These are phyloP conservation scores for Ustilago shanxiensis DNA, from an alignment of 1,284 basidiomycete genomes.

Conservation along the genomic window DNA sequence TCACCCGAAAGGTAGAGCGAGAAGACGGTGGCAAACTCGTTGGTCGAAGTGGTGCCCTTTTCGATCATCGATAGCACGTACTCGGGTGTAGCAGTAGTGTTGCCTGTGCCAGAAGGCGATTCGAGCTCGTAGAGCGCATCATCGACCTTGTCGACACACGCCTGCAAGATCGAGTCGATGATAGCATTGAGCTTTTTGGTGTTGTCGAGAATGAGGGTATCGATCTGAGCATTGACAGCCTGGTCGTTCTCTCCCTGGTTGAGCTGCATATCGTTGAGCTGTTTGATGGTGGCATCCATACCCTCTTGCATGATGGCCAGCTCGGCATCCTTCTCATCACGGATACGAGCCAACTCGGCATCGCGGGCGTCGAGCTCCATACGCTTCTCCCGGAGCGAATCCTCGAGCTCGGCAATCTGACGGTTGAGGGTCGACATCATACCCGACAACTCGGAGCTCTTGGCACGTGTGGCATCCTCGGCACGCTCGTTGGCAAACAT, in stretches of 20 bases:
- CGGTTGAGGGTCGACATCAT: constrained; percentile 95
- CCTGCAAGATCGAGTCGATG: constrained; percentile 95
- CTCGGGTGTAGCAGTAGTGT: constrained; percentile 94
- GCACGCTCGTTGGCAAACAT: constrained; percentile 98
- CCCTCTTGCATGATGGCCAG: constrained; percentile 95
- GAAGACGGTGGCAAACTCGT: constrained; percentile 94
- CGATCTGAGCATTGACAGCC: constrained; percentile 93
- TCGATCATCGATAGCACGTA: constrained; percentile 99
- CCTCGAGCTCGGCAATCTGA: constrained; percentile 94
- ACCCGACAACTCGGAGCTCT: constrained; percentile 90
- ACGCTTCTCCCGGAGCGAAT: constrained; percentile 82
- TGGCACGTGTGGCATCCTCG: constrained; percentile 89
- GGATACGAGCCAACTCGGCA: constrained; percentile 81
- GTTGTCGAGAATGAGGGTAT: constrained; percentile 95
- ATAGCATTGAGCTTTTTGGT: constrained; percentile 98
- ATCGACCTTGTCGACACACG: constrained; percentile 96
- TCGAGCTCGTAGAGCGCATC: constrained; percentile 97
- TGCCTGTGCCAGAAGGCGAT: constrained; percentile 91
- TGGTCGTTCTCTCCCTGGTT: constrained; percentile 86
- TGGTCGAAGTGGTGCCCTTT: constrained; percentile 91
- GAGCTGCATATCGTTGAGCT: constrained; percentile 88
- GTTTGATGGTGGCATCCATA: constrained; percentile 92
- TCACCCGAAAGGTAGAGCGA: constrained; percentile 91
- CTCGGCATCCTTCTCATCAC: constrained; percentile 97
- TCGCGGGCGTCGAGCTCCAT: constrained; percentile 80